phyloP scores from a whole-genome alignment of 2,329 filamentous ascomycete species.

The Chaetomiaceae sp. region DNA sequence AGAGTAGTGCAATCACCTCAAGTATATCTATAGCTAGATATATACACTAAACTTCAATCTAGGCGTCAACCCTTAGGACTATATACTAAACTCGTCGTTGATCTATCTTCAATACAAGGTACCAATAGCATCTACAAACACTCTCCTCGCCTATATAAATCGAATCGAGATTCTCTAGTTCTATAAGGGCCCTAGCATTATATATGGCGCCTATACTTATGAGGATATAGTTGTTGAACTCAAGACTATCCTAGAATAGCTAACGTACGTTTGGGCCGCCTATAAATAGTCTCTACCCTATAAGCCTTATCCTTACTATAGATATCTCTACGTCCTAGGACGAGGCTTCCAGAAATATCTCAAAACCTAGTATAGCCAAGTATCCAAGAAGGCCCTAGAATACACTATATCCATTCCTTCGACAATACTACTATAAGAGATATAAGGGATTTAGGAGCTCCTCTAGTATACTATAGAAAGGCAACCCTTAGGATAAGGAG shows the following conservation, averaged over 20 bases:
- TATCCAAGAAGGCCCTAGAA: constrained; percentile 1
- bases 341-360: constrained; percentile 9
- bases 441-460: constrained; percentile 11
- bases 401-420: constrained; percentile 7
- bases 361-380: constrained; percentile 5
- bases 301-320: constrained; percentile 6
- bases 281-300: constrained; percentile 9
- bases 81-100: constrained; percentile 5
- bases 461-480: constrained; percentile 11
- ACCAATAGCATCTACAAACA: constrained; percentile 11
- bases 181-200: constrained; percentile 5
- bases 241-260: constrained; percentile 12
- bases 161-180: constrained; percentile 11
- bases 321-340: constrained; percentile 13
- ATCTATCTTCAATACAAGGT: constrained; percentile 10
- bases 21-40: constrained; percentile 13
- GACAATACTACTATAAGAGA: constrained; percentile 4
- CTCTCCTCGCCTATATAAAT: constrained; percentile 14
- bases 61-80: constrained; percentile 5
- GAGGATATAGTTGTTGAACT: constrained; percentile 11
- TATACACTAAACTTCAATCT: constrained; percentile 13
- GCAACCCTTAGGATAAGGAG: constrained; percentile 8
- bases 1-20: constrained; percentile 12
- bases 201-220: constrained; percentile 12
- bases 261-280: constrained; percentile 6